These are phyloP conservation scores for Claviceps digitariae DNA, from an alignment of 2,329 filamentous ascomycete species.

Conservation along the genomic window DNA sequence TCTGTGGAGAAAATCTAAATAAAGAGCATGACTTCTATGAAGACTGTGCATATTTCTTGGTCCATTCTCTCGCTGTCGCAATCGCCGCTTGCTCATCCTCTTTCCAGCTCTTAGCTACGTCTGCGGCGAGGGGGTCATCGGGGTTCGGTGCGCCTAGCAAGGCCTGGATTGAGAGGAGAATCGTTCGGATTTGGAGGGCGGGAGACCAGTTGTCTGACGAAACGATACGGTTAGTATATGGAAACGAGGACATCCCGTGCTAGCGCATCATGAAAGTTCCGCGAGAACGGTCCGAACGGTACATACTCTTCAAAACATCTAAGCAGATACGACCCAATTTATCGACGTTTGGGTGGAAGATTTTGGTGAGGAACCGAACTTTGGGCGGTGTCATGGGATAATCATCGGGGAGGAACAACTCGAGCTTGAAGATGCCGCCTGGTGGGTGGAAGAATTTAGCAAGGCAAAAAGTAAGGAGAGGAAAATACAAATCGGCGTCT, in stretches of 20 bases:
- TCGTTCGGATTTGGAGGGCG: constrained; percentile 92
- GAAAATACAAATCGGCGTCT: background rate
- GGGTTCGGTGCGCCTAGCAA: constrained; percentile 93
- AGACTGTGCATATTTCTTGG: constrained; percentile 60
- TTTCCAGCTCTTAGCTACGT: constrained; percentile 97
- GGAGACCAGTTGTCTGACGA: constrained; percentile 90
- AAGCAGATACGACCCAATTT: constrained; percentile 94
- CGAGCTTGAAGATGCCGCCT: constrained; percentile 86
- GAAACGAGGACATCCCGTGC: background rate
- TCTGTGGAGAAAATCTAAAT: background rate
- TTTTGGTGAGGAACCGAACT: constrained; percentile 96
- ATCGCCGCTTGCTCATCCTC: constrained; percentile 90
- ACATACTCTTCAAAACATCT: constrained; percentile 87
- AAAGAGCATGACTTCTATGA: constrained; percentile 7
- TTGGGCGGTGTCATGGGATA: constrained; percentile 99
- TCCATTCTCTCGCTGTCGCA: constrained; percentile 86
- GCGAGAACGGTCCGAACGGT: background rate
- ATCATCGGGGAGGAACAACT: constrained; percentile 94
- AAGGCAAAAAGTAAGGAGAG: constrained; percentile 3
- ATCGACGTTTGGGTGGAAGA: constrained; percentile 98
- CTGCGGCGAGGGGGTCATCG: constrained; percentile 94
- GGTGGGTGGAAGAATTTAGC: constrained; percentile 13
- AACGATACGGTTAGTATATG: constrained; percentile 5
- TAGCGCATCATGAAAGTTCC: background rate
- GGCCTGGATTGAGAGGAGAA: constrained; percentile 96